Evolutionary conservation across 148 eudicot genomes (phyloP), one percentile per base, ranked within the genome.

Genomic region (Vaccinium corymbosum): DNA sequence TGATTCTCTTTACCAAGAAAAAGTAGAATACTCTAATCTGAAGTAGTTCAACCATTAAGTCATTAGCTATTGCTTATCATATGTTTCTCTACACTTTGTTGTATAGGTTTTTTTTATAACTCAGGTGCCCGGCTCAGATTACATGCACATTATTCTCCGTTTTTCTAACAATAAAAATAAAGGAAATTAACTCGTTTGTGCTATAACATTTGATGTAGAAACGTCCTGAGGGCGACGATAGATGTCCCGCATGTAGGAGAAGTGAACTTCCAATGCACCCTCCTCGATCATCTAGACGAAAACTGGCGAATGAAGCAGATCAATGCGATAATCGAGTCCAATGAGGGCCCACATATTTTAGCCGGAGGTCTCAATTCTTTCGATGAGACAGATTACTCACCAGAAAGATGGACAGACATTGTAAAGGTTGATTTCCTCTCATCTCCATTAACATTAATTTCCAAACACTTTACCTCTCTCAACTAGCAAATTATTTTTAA

Each of bases 251-350:
- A 86, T 53, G 90, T 86, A 3, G 99, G 99, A 68, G 98, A 97
- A 66, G 71, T 97, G 50, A 93, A 95, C 76, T 90, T 93, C 83
- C 91, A 91, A 81, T 93, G 98, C 83, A 97, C 99, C 50, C 96
- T 84, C 42, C 98, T 97, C 4, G 99, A 97, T 88, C 97, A 97
- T 81, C 87, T 97, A 46, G 97, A 97, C 20, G 99, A 97, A 84
- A 92, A 86, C 17, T 97, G 99, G 99, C 86, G 99, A 84, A 95
- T 97, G 97, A 97, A 94, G 84, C 99, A 97, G 88, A 89, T 97
- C 77, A 88, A 92, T 59, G 90, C 98, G 2, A 97, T 97, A n/a
- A 92, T 97, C 22, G 85, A 89, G 84, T 92, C 98, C 8, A 90
- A 88, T 38, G 90, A 92, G n/a, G 88, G 85, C 5, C 99, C 99